Evolutionary conservation across 345 rosid genomes (phyloP).

Genomic region (Bruguiera parviflora): DNA sequence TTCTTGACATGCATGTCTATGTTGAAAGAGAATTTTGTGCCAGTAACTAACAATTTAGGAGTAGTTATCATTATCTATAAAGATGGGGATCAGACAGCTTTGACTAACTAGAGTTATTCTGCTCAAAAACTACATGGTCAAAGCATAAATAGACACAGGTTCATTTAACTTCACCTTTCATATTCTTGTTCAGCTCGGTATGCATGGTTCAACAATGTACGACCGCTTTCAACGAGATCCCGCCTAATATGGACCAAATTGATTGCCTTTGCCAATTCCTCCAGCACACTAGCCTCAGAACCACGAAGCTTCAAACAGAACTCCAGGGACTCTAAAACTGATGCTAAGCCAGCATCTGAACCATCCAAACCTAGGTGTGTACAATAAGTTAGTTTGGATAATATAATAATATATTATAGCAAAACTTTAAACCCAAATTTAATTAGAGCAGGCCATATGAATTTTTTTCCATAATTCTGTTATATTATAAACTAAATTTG

Average conservation of each 20-base stretch:
- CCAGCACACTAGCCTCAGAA: constrained; percentile 86
- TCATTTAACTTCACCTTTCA: constrained; percentile 54
- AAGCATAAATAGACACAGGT: constrained; percentile 1
- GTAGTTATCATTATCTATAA: not conserved
- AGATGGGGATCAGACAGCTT: not conserved
- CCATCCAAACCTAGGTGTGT: constrained; percentile 69
- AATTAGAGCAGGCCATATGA: too few species aligned
- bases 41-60: not conserved
- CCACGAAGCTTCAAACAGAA: constrained; percentile 89
- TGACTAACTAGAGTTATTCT: not conserved
- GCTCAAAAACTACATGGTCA: constrained; percentile 1
- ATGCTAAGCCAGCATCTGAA: constrained; percentile 84
- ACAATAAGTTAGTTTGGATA: not conserved
- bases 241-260: constrained; percentile 71
- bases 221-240: constrained; percentile 90
- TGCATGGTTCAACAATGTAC: constrained; percentile 69
- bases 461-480: too few species aligned
- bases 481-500: too few species aligned
- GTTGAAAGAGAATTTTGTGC: not conserved
- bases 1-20: too few species aligned
- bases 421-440: too few species aligned
- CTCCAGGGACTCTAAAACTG: constrained; percentile 81
- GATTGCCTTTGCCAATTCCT: constrained; percentile 85
- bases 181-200: constrained; percentile 80
- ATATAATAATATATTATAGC: not conserved